These are phyloP conservation scores for Domatiomyces catenatus DNA, from an alignment of 2,329 filamentous ascomycete species.

Conservation along the genomic window DNA sequence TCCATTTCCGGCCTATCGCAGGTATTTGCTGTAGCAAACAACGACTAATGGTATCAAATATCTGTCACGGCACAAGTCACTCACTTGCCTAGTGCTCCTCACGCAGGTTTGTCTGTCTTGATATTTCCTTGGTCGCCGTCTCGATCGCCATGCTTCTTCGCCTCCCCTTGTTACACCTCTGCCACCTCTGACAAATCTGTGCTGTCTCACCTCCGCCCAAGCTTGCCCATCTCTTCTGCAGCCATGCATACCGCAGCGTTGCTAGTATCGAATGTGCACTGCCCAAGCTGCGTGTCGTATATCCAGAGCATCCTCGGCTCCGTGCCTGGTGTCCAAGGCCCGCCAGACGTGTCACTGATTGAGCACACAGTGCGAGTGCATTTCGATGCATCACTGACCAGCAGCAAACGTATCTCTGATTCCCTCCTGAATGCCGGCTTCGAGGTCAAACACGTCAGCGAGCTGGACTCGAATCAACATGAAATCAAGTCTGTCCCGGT, in stretches of 20 bases:
- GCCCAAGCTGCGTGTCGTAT: slow-evolving; percentile 33
- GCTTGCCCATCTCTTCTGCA: neutral
- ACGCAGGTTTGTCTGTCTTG: slow-evolving; percentile 2
- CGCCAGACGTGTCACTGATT: slow-evolving; percentile 29
- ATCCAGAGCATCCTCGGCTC: slow-evolving; percentile 28
- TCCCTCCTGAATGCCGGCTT: slow-evolving; percentile 32
- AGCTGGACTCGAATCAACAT: slow-evolving; percentile 21
- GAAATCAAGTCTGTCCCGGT: slow-evolving; percentile 24
- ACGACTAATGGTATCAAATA: neutral
- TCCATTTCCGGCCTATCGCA: neutral
- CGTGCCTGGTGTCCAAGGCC: slow-evolving; percentile 21
- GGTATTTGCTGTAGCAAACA: neutral
- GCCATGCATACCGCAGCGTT: slow-evolving; percentile 22
- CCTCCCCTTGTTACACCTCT: neutral
- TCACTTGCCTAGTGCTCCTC: slow-evolving; percentile 2
- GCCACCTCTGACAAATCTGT: neutral
- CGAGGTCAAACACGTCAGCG: slow-evolving; percentile 31
- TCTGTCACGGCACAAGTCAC: slow-evolving; percentile 11
- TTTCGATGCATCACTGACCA: neutral
- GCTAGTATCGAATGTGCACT: slow-evolving; percentile 35
- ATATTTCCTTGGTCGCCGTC: neutral
- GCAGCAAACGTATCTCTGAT: slow-evolving; percentile 20
- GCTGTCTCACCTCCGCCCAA: neutral
- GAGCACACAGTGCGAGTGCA: slow-evolving; percentile 29
- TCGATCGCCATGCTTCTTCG: neutral